Percentiles rank a stretch among this genome's conserved stretches.
Evolutionary conservation across 768 basidiomycete species (phyloP).

Genomic region (Xerocomellus dryophilus): DNA sequence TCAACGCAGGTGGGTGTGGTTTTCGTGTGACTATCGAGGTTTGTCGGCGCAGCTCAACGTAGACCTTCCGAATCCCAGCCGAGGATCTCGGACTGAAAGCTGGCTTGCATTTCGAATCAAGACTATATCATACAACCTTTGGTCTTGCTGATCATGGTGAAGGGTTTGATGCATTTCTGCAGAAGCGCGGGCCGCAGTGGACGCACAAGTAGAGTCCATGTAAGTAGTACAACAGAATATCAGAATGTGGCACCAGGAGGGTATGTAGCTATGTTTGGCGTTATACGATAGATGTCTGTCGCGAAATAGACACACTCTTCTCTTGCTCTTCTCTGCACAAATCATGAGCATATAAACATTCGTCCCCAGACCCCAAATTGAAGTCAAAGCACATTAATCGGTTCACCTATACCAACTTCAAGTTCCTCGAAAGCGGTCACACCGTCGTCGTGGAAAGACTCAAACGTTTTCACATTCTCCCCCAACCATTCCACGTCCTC

Average conservation of each 20-base stretch:
- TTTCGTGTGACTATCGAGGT: background rate
- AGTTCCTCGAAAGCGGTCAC: too few species aligned
- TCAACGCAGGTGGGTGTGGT: constrained; percentile 39
- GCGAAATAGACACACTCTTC: too few species aligned
- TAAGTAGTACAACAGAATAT: background rate
- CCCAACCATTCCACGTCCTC: constrained; percentile 52
- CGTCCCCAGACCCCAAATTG: too few species aligned
- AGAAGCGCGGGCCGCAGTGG: constrained; percentile 46
- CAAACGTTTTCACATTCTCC: constrained; percentile 41
- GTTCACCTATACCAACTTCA: too few species aligned
- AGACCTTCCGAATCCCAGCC: constrained; percentile 32
- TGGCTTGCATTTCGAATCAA: constrained; percentile 45
- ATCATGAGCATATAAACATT: too few species aligned
- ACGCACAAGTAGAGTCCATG: constrained; percentile 34
- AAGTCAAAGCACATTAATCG: too few species aligned
- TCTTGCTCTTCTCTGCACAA: too few species aligned
- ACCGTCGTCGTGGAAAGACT: too few species aligned
- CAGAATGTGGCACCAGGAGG: too few species aligned
- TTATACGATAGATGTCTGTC: background rate
- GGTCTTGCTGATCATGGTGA: constrained; percentile 46
- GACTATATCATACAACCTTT: constrained; percentile 50
- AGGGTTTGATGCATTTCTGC: constrained; percentile 48
- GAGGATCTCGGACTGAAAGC: constrained; percentile 45
- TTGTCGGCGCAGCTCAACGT: background rate
- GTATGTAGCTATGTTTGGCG: background rate